Base-by-base conservation (phyloP, 2,329 filamentous ascomycete genomes). In the Parafenestella ontariensis region DNA sequence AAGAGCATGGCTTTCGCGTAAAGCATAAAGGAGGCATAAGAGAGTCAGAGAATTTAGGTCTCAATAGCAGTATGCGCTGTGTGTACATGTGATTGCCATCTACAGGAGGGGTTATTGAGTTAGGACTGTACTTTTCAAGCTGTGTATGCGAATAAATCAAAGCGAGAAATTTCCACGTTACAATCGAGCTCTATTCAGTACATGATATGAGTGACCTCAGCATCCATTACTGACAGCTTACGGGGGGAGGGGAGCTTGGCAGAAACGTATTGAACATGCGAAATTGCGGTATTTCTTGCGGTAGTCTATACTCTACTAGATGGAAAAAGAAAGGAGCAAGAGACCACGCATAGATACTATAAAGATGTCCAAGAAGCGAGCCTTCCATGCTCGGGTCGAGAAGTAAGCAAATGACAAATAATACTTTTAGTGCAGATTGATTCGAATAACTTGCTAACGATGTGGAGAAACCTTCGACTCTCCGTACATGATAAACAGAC, bases 1-100 rank as follows among this genome's bases (percentile, higher is more conserved):
- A 97, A 97, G 90, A 86, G 89, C 81, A 89, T 98, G 90, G 87
- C 93, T 52, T 81, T 83, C 52, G 72, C 74, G 29, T 76, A 62
- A 60, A 54, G 46, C 23, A 31, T 43, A 31, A n/a, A 18, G n/a
- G 34, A 40, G 28, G 21, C 40, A 29, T 41, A 23, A 34, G 9
- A 36, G 43, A 45, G 28, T 21, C 2, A 37, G 31, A 28, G 20
- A 17, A n/a, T n/a, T n/a, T n/a, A 33, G 10, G 20, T 9, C 21
- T 9, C 4, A 11, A 20, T 9, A 7, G 6, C 7, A 6, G 18
- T 20, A 37, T 46, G 37, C 44, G 20, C 49, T 53, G 43, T 50
- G 52, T 59, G 49, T 53, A 54, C n/a, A 48, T 51, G 45, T 46
- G 44, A 50, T 28, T 45, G 46, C 28, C 10, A 34, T 45, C n/a